phyloP scores from a whole-genome alignment of 129 eudicot genomes.

The Centaurea solstitialis region DNA sequence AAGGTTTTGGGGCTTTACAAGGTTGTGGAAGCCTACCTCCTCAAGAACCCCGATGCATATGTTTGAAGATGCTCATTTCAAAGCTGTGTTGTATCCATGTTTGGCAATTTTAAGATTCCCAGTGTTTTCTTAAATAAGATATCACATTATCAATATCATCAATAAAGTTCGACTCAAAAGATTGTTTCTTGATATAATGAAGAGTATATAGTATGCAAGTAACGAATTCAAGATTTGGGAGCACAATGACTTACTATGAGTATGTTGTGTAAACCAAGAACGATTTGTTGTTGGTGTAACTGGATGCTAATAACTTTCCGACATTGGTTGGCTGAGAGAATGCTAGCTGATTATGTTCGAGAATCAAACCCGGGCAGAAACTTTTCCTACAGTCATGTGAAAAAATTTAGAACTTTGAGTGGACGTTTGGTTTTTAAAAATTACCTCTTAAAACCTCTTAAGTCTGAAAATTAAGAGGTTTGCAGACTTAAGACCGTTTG shows the following conservation, averaged over 20 bases:
- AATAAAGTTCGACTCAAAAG: conserved; percentile 6
- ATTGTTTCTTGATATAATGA: conserved; percentile 1
- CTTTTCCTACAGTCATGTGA: conserved; percentile 11
- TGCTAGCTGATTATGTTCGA: neutral
- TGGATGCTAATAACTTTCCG: conserved; percentile 40
- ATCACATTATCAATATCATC: conserved; percentile 14
- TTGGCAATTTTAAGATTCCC: conserved; percentile 10
- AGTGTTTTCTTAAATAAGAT: conserved; percentile 6
- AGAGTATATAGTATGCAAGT: conserved; percentile 6
- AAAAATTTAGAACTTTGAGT: neutral
- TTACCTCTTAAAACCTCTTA: no score
- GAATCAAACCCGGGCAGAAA: neutral
- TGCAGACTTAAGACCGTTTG: no score
- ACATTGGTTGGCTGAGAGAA: neutral
- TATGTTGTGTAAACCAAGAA: conserved; percentile 69
- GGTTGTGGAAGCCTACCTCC: conserved; percentile 49
- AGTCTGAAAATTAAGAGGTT: no score
- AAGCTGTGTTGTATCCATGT: conserved; percentile 2
- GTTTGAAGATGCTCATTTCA: conserved; percentile 15
- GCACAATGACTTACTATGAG: conserved; percentile 18
- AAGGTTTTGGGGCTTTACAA: conserved; percentile 42
- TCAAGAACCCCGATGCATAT: conserved; percentile 39
- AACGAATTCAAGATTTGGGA: conserved; percentile 1
- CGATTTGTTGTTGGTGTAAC: conserved; percentile 52
- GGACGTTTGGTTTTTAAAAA: no score